Base-by-base conservation (phyloP, 2,329 filamentous ascomycete genomes). In the Mycocentrospora acerina region DNA sequence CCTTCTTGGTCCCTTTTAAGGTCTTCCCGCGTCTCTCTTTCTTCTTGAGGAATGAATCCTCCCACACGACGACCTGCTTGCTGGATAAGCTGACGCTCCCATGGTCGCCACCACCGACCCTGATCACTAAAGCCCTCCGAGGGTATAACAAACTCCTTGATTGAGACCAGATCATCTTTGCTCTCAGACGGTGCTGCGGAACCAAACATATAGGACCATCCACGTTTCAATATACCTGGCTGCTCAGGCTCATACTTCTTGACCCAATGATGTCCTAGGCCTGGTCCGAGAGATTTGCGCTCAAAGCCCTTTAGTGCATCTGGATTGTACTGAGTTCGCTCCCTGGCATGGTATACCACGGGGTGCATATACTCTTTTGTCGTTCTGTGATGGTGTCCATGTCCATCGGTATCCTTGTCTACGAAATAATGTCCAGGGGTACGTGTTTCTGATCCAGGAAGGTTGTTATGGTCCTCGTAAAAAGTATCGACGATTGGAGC, bases 401-500 rank as follows among this genome's bases (percentile, higher is more conserved):
- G 19, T 5, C 19, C 9, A 9, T 22, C 19, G 5, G 5, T 22
- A 22, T 22, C 18, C n/a, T 35, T 17, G 11, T 35, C 24, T 5
- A 35, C 12, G 25, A 35, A 35, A 22, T 38, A 38, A 13, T 38
- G 29, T 12, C 36, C 36, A 16, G 37, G 37, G 5, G 37, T 35
- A 16, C 32, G 31, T 34, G 44, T 7, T 26, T 17, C 29, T 37
- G 45, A 30, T 42, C 42, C 17, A 32, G 30, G 13, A 27, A 26
- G 18, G 14, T 16, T 18, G 48, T 47, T 15, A 9, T 7, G 17
- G 24, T 32, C 18, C 47, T 22, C 19, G 19, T 5, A 5, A 37
- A 47, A 24, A 45, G 39, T 12, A 18, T 22, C n/a, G 37, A 38
- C 24, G 25, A 38, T 24, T 9, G 30, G 35, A 10, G 48, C 55